Conservation (phyloP, 129 eudicot genomes). For the Gnaphalium uliginosum region DNA sequence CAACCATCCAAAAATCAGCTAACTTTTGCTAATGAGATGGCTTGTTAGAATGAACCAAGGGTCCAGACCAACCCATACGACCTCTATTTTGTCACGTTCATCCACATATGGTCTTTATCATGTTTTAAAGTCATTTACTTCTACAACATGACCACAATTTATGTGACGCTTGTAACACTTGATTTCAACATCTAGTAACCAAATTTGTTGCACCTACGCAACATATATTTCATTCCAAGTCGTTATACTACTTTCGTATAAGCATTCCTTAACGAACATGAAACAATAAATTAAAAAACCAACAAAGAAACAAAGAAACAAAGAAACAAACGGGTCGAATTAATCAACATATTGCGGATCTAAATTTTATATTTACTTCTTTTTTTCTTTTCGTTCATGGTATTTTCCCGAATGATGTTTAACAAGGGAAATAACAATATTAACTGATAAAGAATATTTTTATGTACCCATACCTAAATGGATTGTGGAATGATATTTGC, state of each 20-base stretch:
- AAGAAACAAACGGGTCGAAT: not conserved
- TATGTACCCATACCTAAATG: conserved; percentile 17
- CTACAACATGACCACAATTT: conserved; percentile 6
- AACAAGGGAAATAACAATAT: conserved; percentile 5
- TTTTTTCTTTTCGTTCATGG: not conserved
- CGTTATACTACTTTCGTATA: conserved; percentile 20
- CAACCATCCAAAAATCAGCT: not conserved
- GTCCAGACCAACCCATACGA: conserved; percentile 25
- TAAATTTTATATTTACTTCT: conserved; percentile 4
- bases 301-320: not conserved
- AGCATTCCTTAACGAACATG: conserved; percentile 16
- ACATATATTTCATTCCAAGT: not conserved
- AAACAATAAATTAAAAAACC: not conserved
- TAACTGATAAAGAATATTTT: conserved; percentile 27
- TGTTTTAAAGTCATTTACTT: not conserved
- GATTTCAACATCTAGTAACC: conserved; percentile 5
- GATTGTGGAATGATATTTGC: not conserved
- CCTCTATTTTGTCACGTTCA: conserved; percentile 27
- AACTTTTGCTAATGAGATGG: conserved; percentile 14
- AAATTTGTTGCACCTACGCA: conserved; percentile 27
- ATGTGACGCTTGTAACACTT: conserved; percentile 4
- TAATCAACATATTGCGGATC: conserved; percentile 9
- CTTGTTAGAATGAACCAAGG: conserved; percentile 20
- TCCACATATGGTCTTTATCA: conserved; percentile 14
- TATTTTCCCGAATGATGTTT: not conserved